Evolutionary conservation across 2,329 filamentous ascomycete genomes (phyloP), one percentile per base, ranked within the genome.

Genomic region (Paecilomyces fulvus): DNA sequence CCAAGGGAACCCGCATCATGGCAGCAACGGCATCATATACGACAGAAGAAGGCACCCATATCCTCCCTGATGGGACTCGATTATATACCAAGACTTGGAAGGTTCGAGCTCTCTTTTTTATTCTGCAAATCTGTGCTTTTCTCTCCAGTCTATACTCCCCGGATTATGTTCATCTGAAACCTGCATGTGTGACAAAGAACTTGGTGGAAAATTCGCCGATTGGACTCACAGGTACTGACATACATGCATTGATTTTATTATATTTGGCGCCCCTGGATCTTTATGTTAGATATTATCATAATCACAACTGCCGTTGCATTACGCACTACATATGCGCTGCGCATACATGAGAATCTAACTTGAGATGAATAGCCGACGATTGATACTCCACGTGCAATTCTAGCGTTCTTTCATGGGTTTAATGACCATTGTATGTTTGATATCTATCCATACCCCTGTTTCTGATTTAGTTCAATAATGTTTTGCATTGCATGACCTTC

Each of bases 351-450:
- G n/a, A 6, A 17, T 20, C 37, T 43, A 20, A 43, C n/a, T 17
- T 12, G n/a, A 31, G 30, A 43, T 43, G 6, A 46, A 56, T 61
- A 85, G 85, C 83, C 83, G 30, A 70, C 79, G 6, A 43, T 9
- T 30, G 79, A 76, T 12, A 73, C 79, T 11, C 73, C 81, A 55
- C 82, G 81, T 65, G 91, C 91, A 33, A 88, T 88, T 63, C 72
- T 95, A 52, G 79, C 94, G 65, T 88, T 95, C 73, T 77, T 96
- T 60, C 92, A 96, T 75, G 92, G 92, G 65, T 96, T 92, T 79
- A 90, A 85, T 71, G 92, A 96, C 73, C 90, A 95, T 72, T 79
- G 78, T 78, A 69, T 60, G 69, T 59, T 46, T 8, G 17, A 17
- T 43, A 17, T 43, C 14, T 43, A 17, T 43, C n/a, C 37, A 17